These are phyloP conservation scores for Saccharomycopsis synnaedendra DNA, from an alignment of 805 yeast species.

Conservation along the genomic window DNA sequence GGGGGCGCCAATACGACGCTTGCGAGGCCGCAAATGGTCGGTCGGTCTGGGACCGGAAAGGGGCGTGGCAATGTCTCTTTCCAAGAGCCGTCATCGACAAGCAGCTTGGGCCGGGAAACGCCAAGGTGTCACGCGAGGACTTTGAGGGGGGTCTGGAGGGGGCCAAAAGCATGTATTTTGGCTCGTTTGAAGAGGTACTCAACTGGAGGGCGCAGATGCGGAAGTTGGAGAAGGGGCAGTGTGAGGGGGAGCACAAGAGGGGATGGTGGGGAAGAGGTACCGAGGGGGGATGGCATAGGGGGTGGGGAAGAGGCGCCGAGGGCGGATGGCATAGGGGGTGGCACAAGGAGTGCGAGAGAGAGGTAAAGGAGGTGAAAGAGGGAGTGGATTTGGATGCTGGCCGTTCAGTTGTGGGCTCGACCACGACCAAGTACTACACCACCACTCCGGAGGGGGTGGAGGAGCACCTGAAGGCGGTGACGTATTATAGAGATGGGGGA, in stretches of 20 bases:
- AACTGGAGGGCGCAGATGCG: conserved; percentile 56
- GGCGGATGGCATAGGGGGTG: too few species aligned
- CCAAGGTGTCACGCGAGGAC: conserved; percentile 39
- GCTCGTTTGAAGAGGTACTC: conserved; percentile 50
- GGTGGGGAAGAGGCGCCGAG: too few species aligned
- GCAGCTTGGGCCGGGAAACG: conserved; percentile 28
- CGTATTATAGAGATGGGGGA: conserved; percentile 33
- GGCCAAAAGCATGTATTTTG: conserved; percentile 48
- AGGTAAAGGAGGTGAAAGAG: too few species aligned
- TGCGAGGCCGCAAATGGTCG: conserved; percentile 60
- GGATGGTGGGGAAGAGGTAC: too few species aligned
- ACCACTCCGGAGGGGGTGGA: conserved; percentile 24
- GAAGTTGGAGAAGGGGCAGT: conserved; percentile 28
- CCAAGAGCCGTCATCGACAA: conserved; percentile 39
- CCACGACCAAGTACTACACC: conserved; percentile 25
- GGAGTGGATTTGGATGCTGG: not conserved
- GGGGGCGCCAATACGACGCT: conserved; percentile 42
- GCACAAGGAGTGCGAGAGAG: too few species aligned
- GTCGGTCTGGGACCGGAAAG: conserved; percentile 73
- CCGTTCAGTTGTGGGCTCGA: conserved; percentile 26
- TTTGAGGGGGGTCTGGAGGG: conserved; percentile 34
- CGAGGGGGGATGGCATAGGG: too few species aligned
- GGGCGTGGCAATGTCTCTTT: conserved; percentile 86
- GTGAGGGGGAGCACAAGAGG: too few species aligned
- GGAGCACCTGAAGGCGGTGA: conserved; percentile 26